These are phyloP conservation scores for Botrytis porri DNA, from an alignment of 2,329 filamentous ascomycete species.

Conservation along the genomic window DNA sequence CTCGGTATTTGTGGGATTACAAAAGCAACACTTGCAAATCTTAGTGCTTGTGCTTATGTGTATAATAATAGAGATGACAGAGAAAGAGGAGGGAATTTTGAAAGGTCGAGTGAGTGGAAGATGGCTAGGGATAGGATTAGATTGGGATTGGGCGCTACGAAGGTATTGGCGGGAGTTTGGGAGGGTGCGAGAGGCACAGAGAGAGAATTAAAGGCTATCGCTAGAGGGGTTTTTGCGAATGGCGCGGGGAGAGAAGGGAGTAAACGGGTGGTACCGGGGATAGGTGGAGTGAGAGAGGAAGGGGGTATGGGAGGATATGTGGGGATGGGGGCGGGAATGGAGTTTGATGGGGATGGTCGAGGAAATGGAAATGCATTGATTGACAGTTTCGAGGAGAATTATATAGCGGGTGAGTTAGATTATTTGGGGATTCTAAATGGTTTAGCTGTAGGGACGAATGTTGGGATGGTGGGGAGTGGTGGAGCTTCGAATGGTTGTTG, in stretches of 20 bases:
- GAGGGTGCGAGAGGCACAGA: slow-evolving; percentile 53
- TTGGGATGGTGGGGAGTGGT: neutral
- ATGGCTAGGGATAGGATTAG: slow-evolving; percentile 52
- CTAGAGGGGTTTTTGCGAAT: slow-evolving; percentile 23
- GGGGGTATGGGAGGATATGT: neutral
- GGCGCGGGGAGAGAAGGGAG: neutral
- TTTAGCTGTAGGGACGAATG: neutral
- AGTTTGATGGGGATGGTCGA: neutral
- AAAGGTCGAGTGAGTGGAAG: slow-evolving; percentile 39
- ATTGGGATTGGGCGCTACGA: slow-evolving; percentile 57
- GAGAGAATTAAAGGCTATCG: slow-evolving; percentile 42
- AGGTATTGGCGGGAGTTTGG: slow-evolving; percentile 55
- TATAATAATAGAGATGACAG: slow-evolving; percentile 33
- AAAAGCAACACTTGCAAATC: slow-evolving; percentile 55
- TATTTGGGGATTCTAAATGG: slow-evolving; percentile 6
- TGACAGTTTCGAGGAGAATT: neutral
- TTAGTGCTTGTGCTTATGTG: slow-evolving; percentile 56
- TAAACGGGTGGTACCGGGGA: neutral
- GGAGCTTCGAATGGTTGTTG: neutral
- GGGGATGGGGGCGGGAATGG: neutral
- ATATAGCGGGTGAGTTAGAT: neutral
- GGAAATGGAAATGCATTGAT: neutral
- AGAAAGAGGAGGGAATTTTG: neutral
- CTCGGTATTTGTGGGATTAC: slow-evolving; percentile 56
- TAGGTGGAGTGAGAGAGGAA: neutral